These are phyloP conservation scores for Sporisorium sorghi DNA, from an alignment of 1,284 basidiomycete species.

Conservation along the genomic window DNA sequence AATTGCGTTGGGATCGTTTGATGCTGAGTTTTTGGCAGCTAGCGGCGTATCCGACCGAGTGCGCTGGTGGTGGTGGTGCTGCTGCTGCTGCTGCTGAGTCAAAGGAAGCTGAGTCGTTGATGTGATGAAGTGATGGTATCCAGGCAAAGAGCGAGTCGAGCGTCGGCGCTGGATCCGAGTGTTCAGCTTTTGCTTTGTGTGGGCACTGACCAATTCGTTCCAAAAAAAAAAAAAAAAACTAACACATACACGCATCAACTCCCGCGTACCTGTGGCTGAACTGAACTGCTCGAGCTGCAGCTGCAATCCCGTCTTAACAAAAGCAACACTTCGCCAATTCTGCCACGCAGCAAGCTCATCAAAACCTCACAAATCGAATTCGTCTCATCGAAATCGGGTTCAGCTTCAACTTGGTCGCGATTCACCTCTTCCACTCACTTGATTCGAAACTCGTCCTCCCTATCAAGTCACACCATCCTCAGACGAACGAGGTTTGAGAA, in stretches of 20 bases:
- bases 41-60: neutral
- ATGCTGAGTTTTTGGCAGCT: neutral
- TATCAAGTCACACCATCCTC: too few relatives aligned
- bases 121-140: constrained; percentile 1
- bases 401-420: neutral
- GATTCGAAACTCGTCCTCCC: too few relatives aligned
- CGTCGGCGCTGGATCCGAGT: constrained; percentile 1
- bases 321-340: neutral
- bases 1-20: neutral
- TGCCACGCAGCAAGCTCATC: neutral
- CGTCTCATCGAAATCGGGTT: neutral
- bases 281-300: too few relatives aligned
- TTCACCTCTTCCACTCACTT: neutral
- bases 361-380: too few relatives aligned
- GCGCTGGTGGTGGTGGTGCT: neutral
- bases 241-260: neutral
- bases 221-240: neutral
- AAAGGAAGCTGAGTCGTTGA: neutral
- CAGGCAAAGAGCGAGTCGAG: neutral
- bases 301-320: neutral
- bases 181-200: neutral
- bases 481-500: neutral
- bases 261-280: neutral
- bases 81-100: constrained; percentile 4
- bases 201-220: constrained; percentile 9